Evolutionary conservation across 371 early-diverging fungal species (phyloP), one percentile per base, ranked within the genome.

Genomic region (Vairimorpha necatrix): DNA sequence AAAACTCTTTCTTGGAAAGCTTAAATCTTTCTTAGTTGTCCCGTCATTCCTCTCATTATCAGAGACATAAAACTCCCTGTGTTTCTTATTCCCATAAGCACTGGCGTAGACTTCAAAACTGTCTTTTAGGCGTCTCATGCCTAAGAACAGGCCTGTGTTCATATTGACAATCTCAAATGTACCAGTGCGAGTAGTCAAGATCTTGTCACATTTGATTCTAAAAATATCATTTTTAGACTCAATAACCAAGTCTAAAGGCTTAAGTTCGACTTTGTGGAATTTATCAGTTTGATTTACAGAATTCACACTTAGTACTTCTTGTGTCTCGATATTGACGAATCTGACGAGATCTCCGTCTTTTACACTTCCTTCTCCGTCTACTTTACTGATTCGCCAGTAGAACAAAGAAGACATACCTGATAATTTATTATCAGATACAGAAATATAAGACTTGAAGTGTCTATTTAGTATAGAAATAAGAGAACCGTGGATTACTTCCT

Each of bases 201-300:
- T 16, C 7, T 66, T 46, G 26, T 39, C 20, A 63, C 33, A 33
- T 2, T 18, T 38, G 14, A 47, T 7, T 66, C 47, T 66, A 66
- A 66, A 66, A 16, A 66, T n/a, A 34, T 66, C 66, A 66, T 66
- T 66, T 46, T 66, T 38, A 22, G 39, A 32, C 1, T 46, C 47
- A 6, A 24, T 14, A 2, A 66, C 46, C 7, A 4, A 7, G 4
- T 66, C 47, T 46, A 2, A 9, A 6, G 42, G 26, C 28, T 42
- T 20, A 2, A 46, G 1, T 30, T 66, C 66, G 26, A 66, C 30
- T 42, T 42, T 46, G 30, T 42, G 46, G 30, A 66, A 66, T n/a
- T 66, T 66, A 7, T 38, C 42, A n/a, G 26, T 66, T 42, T 18
- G 2, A 26, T 66, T 38, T 46, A 66, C 66, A 36, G 42, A 3